Evolutionary conservation across 2,329 filamentous ascomycete genomes (phyloP), one percentile per base, ranked within the genome.

Genomic region (Emergomyces orientalis): DNA sequence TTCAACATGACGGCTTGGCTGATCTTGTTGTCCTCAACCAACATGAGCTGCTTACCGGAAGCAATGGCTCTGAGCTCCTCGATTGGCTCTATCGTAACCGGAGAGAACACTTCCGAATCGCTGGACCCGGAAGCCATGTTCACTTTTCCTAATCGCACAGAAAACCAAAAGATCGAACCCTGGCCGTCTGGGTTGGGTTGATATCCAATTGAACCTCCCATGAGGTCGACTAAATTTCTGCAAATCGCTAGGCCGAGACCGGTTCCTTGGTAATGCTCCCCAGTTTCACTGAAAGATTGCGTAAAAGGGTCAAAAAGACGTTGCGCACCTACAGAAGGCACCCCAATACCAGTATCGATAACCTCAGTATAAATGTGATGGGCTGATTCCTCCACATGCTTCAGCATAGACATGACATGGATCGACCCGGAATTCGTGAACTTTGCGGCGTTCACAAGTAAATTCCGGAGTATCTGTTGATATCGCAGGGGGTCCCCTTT

Each of bases 391-490:
- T 80, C 74, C 47, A 83, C 77, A 1, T 70, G 65, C 1, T 76
- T 62, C 7, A 81, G 71, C 0, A 73, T 75, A 0, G 76, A 75
- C 2, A 72, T 69, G 13, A 86, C 74, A 0, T 75, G 73, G 41
- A 86, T 78, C 63, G 77, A 77, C 0, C 84, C 84, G 39, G 76
- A 71, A 27, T 85, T 81, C 3, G 84, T 87, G 66, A 86, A 86
- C 65, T 87, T 87, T 52, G 80, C 79, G 1, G 84, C 84, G 67
- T 87, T 87, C 19, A 80, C 78, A 19, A 86, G 73, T 4, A 87
- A 75, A 65, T 87, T 87, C 65, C 86, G 82, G n/a, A 86, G 69
- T 19, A 86, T 81, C 66, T 87, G 84, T 9, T 84, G 81, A 67
- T 83, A 86, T 19, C 84, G 80, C 4, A 86, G 75, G 3, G 83